phyloP scores from a whole-genome alignment of 2,329 filamentous ascomycete genomes.

The Phyllosticta paracitricarpa region DNA sequence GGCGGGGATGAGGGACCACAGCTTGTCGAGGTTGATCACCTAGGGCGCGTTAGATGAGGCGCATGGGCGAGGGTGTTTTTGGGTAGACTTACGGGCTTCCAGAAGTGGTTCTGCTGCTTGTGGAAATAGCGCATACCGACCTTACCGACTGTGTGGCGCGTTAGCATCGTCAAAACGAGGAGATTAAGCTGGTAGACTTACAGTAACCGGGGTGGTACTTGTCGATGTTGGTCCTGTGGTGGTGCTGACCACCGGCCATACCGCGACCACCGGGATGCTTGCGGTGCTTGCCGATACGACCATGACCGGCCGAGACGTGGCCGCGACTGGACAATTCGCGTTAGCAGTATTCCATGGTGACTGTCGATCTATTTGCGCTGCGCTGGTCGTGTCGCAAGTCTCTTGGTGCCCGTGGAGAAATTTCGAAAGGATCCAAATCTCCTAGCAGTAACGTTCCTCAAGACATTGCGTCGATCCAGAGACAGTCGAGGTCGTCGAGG shows the following conservation, averaged over 20 bases:
- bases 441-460: not conserved
- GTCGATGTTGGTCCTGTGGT: conserved; percentile 87
- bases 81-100: conserved; percentile 59
- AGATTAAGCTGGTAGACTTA: conserved; percentile 19
- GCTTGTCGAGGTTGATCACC: conserved; percentile 96
- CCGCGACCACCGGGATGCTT: conserved; percentile 65
- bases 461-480: conserved; percentile 1
- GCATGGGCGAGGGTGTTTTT: not conserved
- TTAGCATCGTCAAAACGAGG: conserved; percentile 43
- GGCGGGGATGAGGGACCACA: conserved; percentile 87
- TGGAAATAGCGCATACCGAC: conserved; percentile 60
- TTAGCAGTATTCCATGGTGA: conserved; percentile 27
- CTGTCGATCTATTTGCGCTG: not conserved
- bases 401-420: not conserved
- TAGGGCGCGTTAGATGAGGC: not conserved
- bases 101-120: conserved; percentile 87
- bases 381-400: not conserved
- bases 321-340: conserved; percentile 61
- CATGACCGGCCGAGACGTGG: conserved; percentile 96
- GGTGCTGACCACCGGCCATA: conserved; percentile 97
- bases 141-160: conserved; percentile 46
- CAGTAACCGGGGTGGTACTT: conserved; percentile 86
- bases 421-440: not conserved
- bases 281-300: conserved; percentile 97
- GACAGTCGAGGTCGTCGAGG: conserved; percentile 28